Base-by-base conservation (phyloP, 2,329 filamentous ascomycete genomes). In the Calonectria hawksworthii region DNA sequence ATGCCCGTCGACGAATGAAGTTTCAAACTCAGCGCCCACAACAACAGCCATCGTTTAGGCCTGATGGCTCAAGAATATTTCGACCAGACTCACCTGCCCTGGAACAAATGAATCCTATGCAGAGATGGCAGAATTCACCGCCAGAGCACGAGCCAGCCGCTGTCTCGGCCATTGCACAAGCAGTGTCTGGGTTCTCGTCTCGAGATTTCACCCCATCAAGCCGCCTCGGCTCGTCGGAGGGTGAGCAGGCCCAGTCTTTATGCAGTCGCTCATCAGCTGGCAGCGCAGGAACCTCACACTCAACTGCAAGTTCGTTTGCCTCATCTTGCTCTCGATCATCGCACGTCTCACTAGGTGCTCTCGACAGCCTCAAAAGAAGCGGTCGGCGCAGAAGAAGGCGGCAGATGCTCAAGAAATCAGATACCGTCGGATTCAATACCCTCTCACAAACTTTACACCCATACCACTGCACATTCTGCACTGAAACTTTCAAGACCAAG, bases 1-100 rank as follows among this genome's bases (percentile, higher is more conserved):
- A 97, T 83, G 94, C 94, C 71, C 91, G 95, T 63, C 91, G 95
- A 74, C 90, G 95, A 76, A 92, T 93, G 78, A 97, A 96, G 86
- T 91, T 92, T 71, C 90, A 44, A 44, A n/a, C 18, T 44, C 6
- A 21, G 18, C 41, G 51, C 88, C 91, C 77, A 90, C 90, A 65
- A 89, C 94, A 8, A 93, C 94, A 0, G 90, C 92, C 77, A 41
- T 23, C 44, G 36, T 44, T 18, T 34, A 14, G 23, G 11, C 30
- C 13, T 67, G 63, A 4, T 18, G 30, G 9, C n/a, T 59, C 11
- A 10, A 23, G 18, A 26, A 30, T 50, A 44, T 34, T 52, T n/a
- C 73, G 89, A 2, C 90, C 68, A 23, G 83, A 86, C 72, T 86
- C 87, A 7, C 86, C 50, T 13, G 52, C 74, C 8, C 54, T 73